Evolutionary conservation across 805 yeast genomes (phyloP), one percentile per base, ranked within the genome.

Genomic region (Pichia eremophila): DNA sequence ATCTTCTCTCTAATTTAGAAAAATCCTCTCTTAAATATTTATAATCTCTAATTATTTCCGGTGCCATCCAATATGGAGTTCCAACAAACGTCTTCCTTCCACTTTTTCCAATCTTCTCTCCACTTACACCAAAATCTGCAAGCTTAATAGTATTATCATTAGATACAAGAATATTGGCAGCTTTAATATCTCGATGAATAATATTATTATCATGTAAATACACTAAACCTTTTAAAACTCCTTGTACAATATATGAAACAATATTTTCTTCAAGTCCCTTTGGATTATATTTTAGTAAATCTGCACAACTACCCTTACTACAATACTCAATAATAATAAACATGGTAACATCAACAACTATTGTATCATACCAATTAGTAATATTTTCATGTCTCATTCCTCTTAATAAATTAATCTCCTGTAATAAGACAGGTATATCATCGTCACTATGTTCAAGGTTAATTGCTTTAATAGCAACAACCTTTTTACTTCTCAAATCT

Each of bases 71-170:
- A 55, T 77, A 77, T 0, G 83, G 83, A 0, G 83, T 78, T 0
- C 83, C 83, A 11, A 78, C 81, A 58, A 77, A 72, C 0, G 83
- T 67, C 62, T 73, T 70, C 43, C 67, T 51, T 44, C 79, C 71
- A n/a, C 75, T 68, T 47, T 77, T 67, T 52, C 75, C 79, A 3
- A 78, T 70, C 12, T 65, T 72, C 55, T 82, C 83, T 0, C 97
- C 86, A 2, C 97, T 95, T 10, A 91, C 96, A 1, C 99, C 99
- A 64, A 91, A 91, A 64, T 91, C 99, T 3, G 97, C 97, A 44
- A 91, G 73, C 57, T 91, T 93, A 14, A 89, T 91, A 8, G 74
- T 79, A 5, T 93, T 88, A 6, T 72, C 64, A 2, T 74, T 74
- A n/a, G 87, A 81, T 17, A 90, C 63, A 36, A 91, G 67, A 29